Evolutionary conservation across 176 grass and related monocot genomes (phyloP), one percentile per base, ranked within the genome.

Genomic region (Paspalum notatum): DNA sequence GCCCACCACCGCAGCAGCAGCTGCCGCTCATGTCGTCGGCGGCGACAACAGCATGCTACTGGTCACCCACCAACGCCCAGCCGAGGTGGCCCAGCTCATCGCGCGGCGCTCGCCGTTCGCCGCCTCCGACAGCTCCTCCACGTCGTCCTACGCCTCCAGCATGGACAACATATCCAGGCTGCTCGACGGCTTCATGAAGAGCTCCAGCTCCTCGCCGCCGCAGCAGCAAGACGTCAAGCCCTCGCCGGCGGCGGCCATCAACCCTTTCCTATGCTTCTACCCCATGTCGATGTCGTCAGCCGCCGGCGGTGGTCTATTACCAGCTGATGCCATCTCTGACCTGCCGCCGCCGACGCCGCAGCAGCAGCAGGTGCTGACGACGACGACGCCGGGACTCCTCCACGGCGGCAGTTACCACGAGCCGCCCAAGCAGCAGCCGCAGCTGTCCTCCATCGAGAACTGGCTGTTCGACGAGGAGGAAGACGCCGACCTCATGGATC

Each of bases 151-250:
- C 61, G 93, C 90, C 66, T 89, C 93, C 54, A 97, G 93, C 83
- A 82, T 91, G 63, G 93, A 93, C 74, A 97, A 97, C 85, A 93
- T 93, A 67, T 97, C 90, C 49, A 97, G 68, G 64, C 88, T 97
- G 48, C 72, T 97, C 41, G 51, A 86, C 51, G 77, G 85, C 38
- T 97, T 94, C 91, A 86, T 94, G 91, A 86, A 88, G 52, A 83
- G 74, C 47, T 53, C 70, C 58, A 5, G 42, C 8, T 8, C 42
- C 84, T 17, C 59, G 32, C 69, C 72, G 45, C 76, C 39, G 42
- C 81, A 70, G 25, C 44, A 1, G 56, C 32, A 32, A 9, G 78
- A 81, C 81, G 68, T 65, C 77, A 88, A 92, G 54, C 80, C 80
- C 17, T 17, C 52, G 43, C 21, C 48, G 16, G 73, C 57, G 13